Base-by-base conservation (phyloP, 305 asterid genomes). In the Petunia hybrid region DNA sequence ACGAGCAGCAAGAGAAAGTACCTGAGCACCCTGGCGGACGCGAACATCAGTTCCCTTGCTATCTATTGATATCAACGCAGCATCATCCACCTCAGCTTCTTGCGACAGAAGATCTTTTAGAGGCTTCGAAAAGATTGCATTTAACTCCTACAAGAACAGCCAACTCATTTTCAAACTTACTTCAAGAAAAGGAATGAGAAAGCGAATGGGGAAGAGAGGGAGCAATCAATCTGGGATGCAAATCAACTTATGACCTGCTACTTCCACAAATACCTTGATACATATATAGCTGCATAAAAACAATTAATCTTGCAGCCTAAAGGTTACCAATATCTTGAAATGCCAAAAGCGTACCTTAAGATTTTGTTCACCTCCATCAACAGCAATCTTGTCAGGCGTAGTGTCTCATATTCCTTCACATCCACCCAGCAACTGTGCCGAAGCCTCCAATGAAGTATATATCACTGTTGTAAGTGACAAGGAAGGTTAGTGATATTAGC, bases 401-500 rank as follows among this genome's bases (percentile, higher is more conserved):
- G 85, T 80, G 87, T 76, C 85, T 95, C 98, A 7, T 93, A 95
- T 81, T 95, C 98, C 80, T 90, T 90, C 77, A 95, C 96, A 82
- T 95, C 92, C 74, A 95, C 92, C 98, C 98, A 84, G 97, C 97
- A 79, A 95, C 98, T 42, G 98, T 95, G 57, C 98, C 98, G 76
- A 95, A 95, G 82, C 98, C 98, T 82, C 98, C 97, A 43, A 95
- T 91, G 85, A 95, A 95, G 86, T 95, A 93, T 88, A 95, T 91
- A 86, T 95, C 98, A 85, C 98, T 95, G 94, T 59, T 22, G 31
- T 22, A 22, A 22, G 31, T 81, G 80, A 70, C 16, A 80, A 59
- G 16, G 61, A 56, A 14, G 7, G n/a, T 38, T 36, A 16, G 6
- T 6, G 1, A 16, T 56, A 22, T 22, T 22, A 22, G 31, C 31